A percentile compares a stretch with the other conserved stretches of the same genome.
Evolutionary conservation across 192 early-diverging fungal species (phyloP).

Genomic region (Dissophora globulifera): DNA sequence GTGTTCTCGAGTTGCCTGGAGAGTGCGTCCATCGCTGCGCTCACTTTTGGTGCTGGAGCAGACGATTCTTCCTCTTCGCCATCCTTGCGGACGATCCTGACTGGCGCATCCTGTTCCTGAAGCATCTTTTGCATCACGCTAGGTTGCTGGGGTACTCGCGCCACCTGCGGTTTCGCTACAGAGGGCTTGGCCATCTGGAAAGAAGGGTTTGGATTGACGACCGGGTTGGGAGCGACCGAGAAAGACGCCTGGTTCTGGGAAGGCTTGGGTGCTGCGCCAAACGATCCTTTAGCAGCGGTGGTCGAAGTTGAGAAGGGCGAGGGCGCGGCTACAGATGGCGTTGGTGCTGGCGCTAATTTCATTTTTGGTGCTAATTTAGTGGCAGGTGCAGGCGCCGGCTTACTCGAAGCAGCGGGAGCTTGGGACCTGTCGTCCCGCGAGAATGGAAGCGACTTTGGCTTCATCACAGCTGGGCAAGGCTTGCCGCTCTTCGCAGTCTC

Average conservation of each 20-base stretch:
- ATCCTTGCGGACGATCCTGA: constrained; percentile 21
- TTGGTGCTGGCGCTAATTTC: neutral
- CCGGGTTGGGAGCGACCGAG: constrained; percentile 21
- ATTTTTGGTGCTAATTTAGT: no score
- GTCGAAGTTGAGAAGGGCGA: neutral
- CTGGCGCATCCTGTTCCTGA: constrained; percentile 18
- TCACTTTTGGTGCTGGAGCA: constrained; percentile 29
- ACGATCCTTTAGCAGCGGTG: neutral
- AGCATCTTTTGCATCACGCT: constrained; percentile 32
- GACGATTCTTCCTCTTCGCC: constrained; percentile 9
- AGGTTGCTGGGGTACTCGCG: neutral
- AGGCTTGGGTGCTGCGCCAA: neutral
- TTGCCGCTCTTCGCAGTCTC: constrained; percentile 57
- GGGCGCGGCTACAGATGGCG: no score
- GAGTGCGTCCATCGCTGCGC: constrained; percentile 39
- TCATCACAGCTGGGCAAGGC: constrained; percentile 56
- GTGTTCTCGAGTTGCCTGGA: constrained; percentile 46
- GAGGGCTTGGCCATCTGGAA: constrained; percentile 7
- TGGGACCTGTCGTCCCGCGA: no score
- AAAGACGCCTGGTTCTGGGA: neutral
- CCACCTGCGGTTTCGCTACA: neutral
- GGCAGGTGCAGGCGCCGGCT: no score
- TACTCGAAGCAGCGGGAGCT: no score
- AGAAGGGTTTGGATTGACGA: constrained; percentile 9
- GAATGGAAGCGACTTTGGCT: constrained; percentile 5